Evolutionary conservation across 371 early-diverging fungal genomes (phyloP), one percentile per base, ranked within the genome.

Genomic region (Mucor sp.): DNA sequence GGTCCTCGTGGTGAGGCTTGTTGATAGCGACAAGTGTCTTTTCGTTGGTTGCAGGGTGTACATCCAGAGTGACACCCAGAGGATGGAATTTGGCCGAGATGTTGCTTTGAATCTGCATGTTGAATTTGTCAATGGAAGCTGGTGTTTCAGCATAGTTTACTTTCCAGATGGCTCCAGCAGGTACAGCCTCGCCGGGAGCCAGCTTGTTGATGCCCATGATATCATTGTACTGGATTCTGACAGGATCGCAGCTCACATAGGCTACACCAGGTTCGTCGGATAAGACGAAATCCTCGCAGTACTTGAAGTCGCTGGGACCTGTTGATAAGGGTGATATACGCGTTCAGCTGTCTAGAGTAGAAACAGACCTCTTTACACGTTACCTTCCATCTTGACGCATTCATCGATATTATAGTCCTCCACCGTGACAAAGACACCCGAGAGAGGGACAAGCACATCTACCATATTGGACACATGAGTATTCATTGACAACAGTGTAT

Each of bases 181-280:
- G 50, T 15, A 56, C 59, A 27, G 15, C 28, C 43, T 65, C 55
- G 2, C 57, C 63, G 27, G 59, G 67, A 17, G 23, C 12, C 8
- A 74, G 23, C 8, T 32, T n/a, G 11, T 64, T 58, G 33, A 64
- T 37, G 27, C 68, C 74, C 76, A 82, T 71, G 0, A 78, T 72
- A 28, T 63, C 62, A 57, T 82, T 82, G 23, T 43, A 58, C 30
- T 64, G 44, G 25, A 58, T 57, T 12, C 76, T 56, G 14, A 62
- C 66, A 47, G 83, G 75, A 62, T 82, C 80, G 55, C 83, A 82
- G 17, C 62, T 48, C 11, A 62, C 43, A 56, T 76, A 80, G n/a
- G 65, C 72, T 33, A 80, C 48, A 0, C 77, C 80, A 15, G 65
- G 28, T 37, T 72, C 64, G 17, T 65, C 50, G 6, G 69, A 68